A percentile compares a stretch with the other conserved stretches of the same genome.
Evolutionary conservation across 2,329 filamentous ascomycete genomes (phyloP).

Genomic region (Nemania abortiva): DNA sequence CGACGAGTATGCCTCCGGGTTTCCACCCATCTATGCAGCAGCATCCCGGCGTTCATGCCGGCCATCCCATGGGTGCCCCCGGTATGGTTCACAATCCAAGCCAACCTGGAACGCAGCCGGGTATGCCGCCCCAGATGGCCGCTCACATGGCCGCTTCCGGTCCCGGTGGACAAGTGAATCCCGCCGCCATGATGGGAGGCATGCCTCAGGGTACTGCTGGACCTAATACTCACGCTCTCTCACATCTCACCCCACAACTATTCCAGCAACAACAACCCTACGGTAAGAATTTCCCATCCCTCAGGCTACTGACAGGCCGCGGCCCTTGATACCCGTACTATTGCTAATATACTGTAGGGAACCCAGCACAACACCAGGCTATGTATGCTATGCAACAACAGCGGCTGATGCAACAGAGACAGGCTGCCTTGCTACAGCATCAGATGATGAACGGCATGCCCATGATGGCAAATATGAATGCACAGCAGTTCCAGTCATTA

Average conservation of each 20-base stretch:
- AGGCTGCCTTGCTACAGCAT: slow-evolving; percentile 49
- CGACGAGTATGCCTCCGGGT: slow-evolving; percentile 69
- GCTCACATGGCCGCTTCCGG: slow-evolving; percentile 79
- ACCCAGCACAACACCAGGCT: slow-evolving; percentile 5
- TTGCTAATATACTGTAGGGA: slow-evolving; percentile 20
- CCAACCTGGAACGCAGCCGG: slow-evolving; percentile 75
- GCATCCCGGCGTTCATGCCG: slow-evolving; percentile 75
- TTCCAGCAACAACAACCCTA: slow-evolving; percentile 60
- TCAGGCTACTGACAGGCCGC: not conserved
- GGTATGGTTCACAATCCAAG: slow-evolving; percentile 76
- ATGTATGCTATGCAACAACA: slow-evolving; percentile 45
- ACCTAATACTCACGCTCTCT: slow-evolving; percentile 76
- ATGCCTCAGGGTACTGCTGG: slow-evolving; percentile 76
- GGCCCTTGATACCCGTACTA: not conserved
- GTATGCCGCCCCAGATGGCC: slow-evolving; percentile 74
- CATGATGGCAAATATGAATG: slow-evolving; percentile 57
- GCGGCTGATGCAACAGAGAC: slow-evolving; percentile 46
- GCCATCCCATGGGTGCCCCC: slow-evolving; percentile 70
- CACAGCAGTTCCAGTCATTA: slow-evolving; percentile 58
- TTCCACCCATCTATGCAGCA: slow-evolving; percentile 79
- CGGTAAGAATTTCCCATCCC: slow-evolving; percentile 44
- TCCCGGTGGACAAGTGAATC: slow-evolving; percentile 78
- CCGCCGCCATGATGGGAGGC: slow-evolving; percentile 78
- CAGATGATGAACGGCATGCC: slow-evolving; percentile 56
- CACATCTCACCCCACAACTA: slow-evolving; percentile 76